Evolutionary conservation across 179 eudicot genomes (phyloP), one percentile per base, ranked within the genome.

Genomic region (Silene noctiflora): DNA sequence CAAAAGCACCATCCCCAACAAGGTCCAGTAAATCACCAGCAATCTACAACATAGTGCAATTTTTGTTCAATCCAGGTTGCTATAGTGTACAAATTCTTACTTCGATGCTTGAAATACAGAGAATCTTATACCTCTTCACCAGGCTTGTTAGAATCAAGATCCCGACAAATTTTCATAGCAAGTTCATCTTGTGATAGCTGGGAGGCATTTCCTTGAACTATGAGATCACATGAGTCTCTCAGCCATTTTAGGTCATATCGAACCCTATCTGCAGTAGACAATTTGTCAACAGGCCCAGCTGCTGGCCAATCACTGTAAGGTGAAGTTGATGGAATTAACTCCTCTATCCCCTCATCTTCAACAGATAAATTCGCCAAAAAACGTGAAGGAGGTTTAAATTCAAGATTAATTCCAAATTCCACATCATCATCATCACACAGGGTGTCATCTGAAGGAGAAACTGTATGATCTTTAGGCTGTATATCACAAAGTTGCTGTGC

Each of bases 1-100:
- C 97, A 82, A 95, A 95, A 48, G 97, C 91, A 69, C 87, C 67
- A 84, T 95, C 97, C 75, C 99, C 99, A 74, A 88, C 97, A 79
- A 95, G 93, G 86, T 95, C 99, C 88, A 95, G 84, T 76, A 95
- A 82, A 82, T 95, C 99, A 76, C 93, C 94, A 82, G 99, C 99
- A 71, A 94, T 86, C 98, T 94, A 65, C 85, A 88, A 22, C 67
- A 76, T 10, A 68, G 63, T 61, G 61, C 53, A 53, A 19, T 24
- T 24, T 72, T 35, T 13, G 25, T 12, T 63, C 61, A 29, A 69
- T 70, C 35, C 13, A 63, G 19, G 48, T 31, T 76, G 67, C 77
- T 74, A 56, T 16, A 60, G 75, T 78, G 42, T 73, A 72, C 13
- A 64, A 56, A 14, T 25, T 31, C 22, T 31, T 12, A 46, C 1